These are phyloP conservation scores for Globisporangium polare DNA, from an alignment of 352 stramenopile species.

Conservation along the genomic window DNA sequence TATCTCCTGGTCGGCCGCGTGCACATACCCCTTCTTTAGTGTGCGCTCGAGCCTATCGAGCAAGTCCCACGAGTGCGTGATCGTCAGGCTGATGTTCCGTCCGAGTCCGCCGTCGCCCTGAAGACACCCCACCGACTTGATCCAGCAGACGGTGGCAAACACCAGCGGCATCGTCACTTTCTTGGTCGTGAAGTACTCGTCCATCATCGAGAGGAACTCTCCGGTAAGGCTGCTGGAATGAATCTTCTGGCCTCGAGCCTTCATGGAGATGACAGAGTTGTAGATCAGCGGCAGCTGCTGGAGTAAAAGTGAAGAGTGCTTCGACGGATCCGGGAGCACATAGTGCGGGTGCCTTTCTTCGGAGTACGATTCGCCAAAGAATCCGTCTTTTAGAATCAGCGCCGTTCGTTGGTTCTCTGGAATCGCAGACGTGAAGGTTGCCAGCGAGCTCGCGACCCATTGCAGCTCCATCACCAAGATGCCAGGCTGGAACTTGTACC, in stretches of 20 bases:
- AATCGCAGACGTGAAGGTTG: conserved; percentile 21
- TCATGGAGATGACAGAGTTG: conserved; percentile 17
- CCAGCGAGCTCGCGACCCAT: conserved; percentile 14
- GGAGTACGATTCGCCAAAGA: conserved; percentile 19
- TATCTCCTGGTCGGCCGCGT: conserved; percentile 14
- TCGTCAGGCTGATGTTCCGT: conserved; percentile 20
- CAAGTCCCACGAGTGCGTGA: conserved; percentile 22
- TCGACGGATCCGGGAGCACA: conserved; percentile 15
- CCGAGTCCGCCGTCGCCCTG: conserved; percentile 20
- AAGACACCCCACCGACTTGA: conserved; percentile 27
- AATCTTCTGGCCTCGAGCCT: neutral
- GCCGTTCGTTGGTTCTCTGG: neutral
- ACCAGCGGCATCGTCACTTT: conserved; percentile 21
- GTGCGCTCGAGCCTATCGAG: conserved; percentile 17
- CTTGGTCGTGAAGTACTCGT: conserved; percentile 22
- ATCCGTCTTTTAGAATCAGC: conserved; percentile 16
- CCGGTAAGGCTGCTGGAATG: conserved; percentile 7
- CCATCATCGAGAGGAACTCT: conserved; percentile 21
- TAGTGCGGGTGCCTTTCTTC: conserved; percentile 21
- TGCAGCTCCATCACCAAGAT: conserved; percentile 22
- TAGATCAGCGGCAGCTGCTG: conserved; percentile 23
- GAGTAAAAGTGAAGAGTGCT: conserved; percentile 16
- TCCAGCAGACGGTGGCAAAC: conserved; percentile 30
- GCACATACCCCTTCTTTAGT: conserved; percentile 16
- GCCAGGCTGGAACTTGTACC: conserved; percentile 18